Conservation (phyloP, 2,329 filamentous ascomycete genomes). For the Aspergillus tanneri region DNA sequence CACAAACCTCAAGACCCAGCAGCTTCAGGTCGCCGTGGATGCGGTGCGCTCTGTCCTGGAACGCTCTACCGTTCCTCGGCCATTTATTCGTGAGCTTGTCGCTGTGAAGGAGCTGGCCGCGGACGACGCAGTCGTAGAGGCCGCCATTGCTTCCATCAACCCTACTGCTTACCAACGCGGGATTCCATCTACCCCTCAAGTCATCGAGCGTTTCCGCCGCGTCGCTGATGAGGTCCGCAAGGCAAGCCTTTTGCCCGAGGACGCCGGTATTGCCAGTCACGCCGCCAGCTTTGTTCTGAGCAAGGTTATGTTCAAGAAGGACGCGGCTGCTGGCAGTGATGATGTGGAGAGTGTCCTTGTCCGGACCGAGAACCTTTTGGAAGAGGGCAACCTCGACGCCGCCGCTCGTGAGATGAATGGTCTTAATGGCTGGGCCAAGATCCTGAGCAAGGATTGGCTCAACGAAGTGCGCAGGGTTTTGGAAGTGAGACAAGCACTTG, state of each 20-base stretch:
- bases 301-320: constrained; percentile 96
- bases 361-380: constrained; percentile 82
- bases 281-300: constrained; percentile 85
- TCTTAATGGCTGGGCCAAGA: constrained; percentile 91
- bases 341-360: constrained; percentile 94
- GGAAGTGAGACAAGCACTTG: constrained; percentile 92
- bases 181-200: constrained; percentile 75
- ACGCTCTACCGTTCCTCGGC: constrained; percentile 69
- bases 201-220: constrained; percentile 93
- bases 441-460: constrained; percentile 90
- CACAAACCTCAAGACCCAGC: constrained; percentile 86
- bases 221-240: constrained; percentile 92
- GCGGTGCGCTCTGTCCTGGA: constrained; percentile 83
- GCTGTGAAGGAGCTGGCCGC: constrained; percentile 89
- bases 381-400: constrained; percentile 88
- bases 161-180: constrained; percentile 90
- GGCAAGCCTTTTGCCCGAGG: constrained; percentile 84
- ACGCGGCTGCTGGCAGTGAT: constrained; percentile 74
- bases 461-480: constrained; percentile 85
- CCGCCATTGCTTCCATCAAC: constrained; percentile 95
- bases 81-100: constrained; percentile 89
- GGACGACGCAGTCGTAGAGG: constrained; percentile 81
- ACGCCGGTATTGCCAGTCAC: constrained; percentile 91
- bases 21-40: constrained; percentile 93
- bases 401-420: constrained; percentile 95